phyloP scores from a whole-genome alignment of 2,329 filamentous ascomycete genomes.

The Myriangium duriaei region DNA sequence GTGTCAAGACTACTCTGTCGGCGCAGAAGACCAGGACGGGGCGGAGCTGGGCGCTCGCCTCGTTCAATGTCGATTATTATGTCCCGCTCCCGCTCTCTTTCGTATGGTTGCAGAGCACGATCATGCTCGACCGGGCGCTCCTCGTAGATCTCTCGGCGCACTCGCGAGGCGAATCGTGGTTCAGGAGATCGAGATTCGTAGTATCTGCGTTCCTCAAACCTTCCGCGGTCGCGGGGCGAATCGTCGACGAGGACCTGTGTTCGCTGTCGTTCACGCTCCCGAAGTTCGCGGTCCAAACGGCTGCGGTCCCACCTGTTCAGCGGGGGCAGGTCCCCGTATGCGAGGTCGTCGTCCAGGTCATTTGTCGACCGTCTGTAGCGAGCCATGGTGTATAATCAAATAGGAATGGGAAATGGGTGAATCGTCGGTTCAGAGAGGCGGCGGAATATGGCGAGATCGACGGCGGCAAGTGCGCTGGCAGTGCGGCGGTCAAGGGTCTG shows the following conservation, averaged over 20 bases:
- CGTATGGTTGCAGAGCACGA: constrained; percentile 43
- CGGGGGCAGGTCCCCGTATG: constrained; percentile 29
- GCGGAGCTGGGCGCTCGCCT: constrained; percentile 37
- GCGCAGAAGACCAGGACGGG: constrained; percentile 57
- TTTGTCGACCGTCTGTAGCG: constrained; percentile 8
- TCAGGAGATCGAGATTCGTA: constrained; percentile 26
- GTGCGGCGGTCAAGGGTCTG: too few relatives aligned
- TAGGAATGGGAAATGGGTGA: too few relatives aligned
- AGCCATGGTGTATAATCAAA: constrained; percentile 6
- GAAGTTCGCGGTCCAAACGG: constrained; percentile 34
- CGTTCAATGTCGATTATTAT: constrained; percentile 25
- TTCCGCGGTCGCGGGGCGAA: constrained; percentile 23
- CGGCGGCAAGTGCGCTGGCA: too few relatives aligned
- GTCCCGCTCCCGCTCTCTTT: constrained; percentile 41
- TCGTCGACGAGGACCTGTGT: constrained; percentile 32
- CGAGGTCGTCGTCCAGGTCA: constrained; percentile 25
- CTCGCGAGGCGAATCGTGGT: constrained; percentile 20
- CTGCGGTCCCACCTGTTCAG: constrained; percentile 38
- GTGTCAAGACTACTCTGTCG: constrained; percentile 84
- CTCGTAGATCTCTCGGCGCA: constrained; percentile 31
- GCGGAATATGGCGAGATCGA: too few relatives aligned
- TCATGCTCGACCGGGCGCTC: constrained; percentile 35
- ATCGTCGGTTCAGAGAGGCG: too few relatives aligned
- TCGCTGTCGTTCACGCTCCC: constrained; percentile 21
- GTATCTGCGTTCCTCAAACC: constrained; percentile 42